phyloP scores from a whole-genome alignment of 495 filamentous ascomycete genomes.

The Xylaria grammica region DNA sequence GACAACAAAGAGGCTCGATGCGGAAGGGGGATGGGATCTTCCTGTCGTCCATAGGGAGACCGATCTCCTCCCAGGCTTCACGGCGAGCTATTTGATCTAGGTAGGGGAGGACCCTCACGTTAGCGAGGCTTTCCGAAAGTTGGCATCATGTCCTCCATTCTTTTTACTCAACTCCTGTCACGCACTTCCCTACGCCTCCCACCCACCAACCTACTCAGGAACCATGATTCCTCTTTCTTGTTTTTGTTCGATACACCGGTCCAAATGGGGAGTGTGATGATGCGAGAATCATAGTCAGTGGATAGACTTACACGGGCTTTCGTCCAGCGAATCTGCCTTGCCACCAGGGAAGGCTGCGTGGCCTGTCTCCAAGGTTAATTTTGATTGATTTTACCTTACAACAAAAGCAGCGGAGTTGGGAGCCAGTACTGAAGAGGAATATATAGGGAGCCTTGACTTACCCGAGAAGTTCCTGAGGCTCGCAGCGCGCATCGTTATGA shows the following conservation, averaged over 20 bases:
- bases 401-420: no score
- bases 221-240: neutral
- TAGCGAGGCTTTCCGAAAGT: conserved; percentile 56
- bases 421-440: neutral
- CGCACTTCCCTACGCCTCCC: neutral
- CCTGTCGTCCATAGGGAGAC: conserved; percentile 69
- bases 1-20: conserved; percentile 83
- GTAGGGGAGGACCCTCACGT: conserved; percentile 44
- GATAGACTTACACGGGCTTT: conserved; percentile 51
- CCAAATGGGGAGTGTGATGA: no score
- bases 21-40: conserved; percentile 71
- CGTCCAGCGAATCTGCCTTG: conserved; percentile 55
- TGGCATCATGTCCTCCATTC: neutral
- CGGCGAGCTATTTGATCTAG: conserved; percentile 79
- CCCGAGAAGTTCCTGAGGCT: conserved; percentile 67
- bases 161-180: neutral
- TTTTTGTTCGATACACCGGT: neutral
- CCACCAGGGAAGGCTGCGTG: conserved; percentile 90
- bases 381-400: conserved; percentile 25
- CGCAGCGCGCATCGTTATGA: conserved; percentile 84
- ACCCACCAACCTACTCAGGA: neutral
- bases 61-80: conserved; percentile 91
- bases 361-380: conserved; percentile 55
- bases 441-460: conserved; percentile 22
- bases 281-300: neutral